These are phyloP conservation scores for Gigaspora rosea DNA, from an alignment of 192 early-diverging fungal species.

Conservation along the genomic window DNA sequence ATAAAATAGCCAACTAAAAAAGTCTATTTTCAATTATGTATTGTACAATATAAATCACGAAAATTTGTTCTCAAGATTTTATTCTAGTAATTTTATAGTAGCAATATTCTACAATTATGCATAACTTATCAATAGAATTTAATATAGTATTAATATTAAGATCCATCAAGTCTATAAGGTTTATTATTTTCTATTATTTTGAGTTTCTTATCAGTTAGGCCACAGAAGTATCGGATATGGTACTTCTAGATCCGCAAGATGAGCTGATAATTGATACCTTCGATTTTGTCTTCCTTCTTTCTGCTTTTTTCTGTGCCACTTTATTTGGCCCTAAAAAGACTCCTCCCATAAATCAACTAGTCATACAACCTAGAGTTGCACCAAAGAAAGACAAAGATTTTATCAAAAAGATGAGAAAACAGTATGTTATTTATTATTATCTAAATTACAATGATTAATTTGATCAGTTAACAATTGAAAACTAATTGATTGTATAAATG, in stretches of 20 bases:
- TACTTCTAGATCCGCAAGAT: neutral
- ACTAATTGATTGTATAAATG: neutral
- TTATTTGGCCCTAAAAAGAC: conserved; percentile 12
- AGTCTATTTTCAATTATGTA: too few species aligned
- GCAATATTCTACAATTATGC: too few species aligned
- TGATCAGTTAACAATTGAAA: neutral
- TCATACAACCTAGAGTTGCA: conserved; percentile 5
- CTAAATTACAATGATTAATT: neutral
- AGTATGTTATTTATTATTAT: conserved; percentile 32
- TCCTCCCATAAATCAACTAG: neutral
- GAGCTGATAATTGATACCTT: conserved; percentile 20
- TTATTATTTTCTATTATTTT: too few species aligned
- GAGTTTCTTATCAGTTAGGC: too few species aligned
- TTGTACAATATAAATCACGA: too few species aligned
- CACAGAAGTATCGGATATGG: too few species aligned
- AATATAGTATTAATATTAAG: too few species aligned
- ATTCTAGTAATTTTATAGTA: too few species aligned
- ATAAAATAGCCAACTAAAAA: too few species aligned
- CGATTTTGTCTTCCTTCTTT: conserved; percentile 13
- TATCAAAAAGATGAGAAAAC: conserved; percentile 59
- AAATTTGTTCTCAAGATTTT: too few species aligned
- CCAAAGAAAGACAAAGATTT: conserved; percentile 51
- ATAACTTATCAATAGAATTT: too few species aligned
- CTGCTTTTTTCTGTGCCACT: neutral
- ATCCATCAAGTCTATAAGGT: too few species aligned